Evolutionary conservation across 768 basidiomycete genomes (phyloP).

Genomic region (Tricholoma saponaceum): DNA sequence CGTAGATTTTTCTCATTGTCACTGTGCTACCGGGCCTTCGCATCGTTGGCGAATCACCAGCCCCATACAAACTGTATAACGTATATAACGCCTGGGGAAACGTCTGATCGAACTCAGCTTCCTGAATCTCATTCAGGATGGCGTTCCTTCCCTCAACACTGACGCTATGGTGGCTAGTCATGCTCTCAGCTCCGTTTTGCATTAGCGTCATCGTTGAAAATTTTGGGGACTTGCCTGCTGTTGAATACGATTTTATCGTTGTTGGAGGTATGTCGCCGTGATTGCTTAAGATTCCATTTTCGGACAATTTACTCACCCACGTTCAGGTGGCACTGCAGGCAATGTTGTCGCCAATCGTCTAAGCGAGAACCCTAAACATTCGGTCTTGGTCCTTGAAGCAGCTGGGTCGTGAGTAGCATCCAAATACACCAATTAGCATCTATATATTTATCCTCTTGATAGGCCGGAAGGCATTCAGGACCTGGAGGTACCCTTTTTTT

Average conservation of each 20-base stretch:
- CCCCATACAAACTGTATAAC: neutral
- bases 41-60: too few relatives aligned
- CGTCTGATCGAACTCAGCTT: neutral
- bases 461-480: slow-evolving; percentile 10
- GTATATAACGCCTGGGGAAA: neutral
- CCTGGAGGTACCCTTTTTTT: slow-evolving; percentile 9
- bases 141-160: neutral
- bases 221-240: neutral
- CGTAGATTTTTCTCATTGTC: too few relatives aligned
- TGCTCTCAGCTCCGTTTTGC: neutral
- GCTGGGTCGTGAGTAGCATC: slow-evolving; percentile 19
- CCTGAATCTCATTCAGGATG: neutral
- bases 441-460: neutral
- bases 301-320: slow-evolving; percentile 32
- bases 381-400: slow-evolving; percentile 40
- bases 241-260: slow-evolving; percentile 21
- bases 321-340: slow-evolving; percentile 14
- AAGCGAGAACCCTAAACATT: slow-evolving; percentile 30
- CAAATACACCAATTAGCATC: neutral
- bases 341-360: slow-evolving; percentile 25
- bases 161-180: neutral
- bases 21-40: too few relatives aligned
- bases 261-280: slow-evolving; percentile 14
- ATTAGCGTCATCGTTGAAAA: neutral
- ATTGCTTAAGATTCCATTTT: slow-evolving; percentile 6